These are phyloP conservation scores for Strobilomyces confusus DNA, from an alignment of 768 basidiomycete genomes.

Conservation along the genomic window DNA sequence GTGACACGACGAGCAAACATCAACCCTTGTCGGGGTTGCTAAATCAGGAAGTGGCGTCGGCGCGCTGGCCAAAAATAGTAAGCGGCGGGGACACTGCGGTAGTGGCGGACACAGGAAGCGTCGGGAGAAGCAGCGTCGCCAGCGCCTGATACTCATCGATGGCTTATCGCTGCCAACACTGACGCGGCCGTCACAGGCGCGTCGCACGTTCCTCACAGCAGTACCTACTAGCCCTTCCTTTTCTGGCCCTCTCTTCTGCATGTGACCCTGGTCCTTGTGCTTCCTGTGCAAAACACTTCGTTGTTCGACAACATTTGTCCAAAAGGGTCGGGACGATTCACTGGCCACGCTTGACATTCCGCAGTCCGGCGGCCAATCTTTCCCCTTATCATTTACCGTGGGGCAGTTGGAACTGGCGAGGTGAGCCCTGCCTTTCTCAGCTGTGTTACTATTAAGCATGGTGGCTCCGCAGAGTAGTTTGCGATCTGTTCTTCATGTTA, in stretches of 20 bases:
- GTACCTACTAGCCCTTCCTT: neutral
- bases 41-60: conserved; percentile 24
- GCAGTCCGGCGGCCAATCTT: too few relatives aligned
- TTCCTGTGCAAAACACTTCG: conserved; percentile 2
- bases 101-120: conserved; percentile 20
- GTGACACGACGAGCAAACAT: conserved; percentile 14
- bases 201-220: conserved; percentile 12
- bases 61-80: conserved; percentile 9
- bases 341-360: too few relatives aligned
- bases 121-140: conserved; percentile 11
- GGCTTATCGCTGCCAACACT: conserved; percentile 14
- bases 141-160: conserved; percentile 13
- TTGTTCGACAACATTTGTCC: too few relatives aligned
- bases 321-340: too few relatives aligned
- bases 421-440: too few relatives aligned
- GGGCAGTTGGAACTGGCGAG: too few relatives aligned
- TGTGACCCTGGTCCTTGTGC: neutral
- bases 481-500: too few relatives aligned
- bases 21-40: conserved; percentile 15
- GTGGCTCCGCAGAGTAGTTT: too few relatives aligned
- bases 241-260: conserved; percentile 1
- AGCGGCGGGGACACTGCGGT: conserved; percentile 20
- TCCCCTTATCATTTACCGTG: too few relatives aligned
- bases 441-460: too few relatives aligned
- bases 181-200: conserved; percentile 6